Base-by-base conservation (phyloP, 495 filamentous ascomycete species). In the Penicillium paxilli region DNA sequence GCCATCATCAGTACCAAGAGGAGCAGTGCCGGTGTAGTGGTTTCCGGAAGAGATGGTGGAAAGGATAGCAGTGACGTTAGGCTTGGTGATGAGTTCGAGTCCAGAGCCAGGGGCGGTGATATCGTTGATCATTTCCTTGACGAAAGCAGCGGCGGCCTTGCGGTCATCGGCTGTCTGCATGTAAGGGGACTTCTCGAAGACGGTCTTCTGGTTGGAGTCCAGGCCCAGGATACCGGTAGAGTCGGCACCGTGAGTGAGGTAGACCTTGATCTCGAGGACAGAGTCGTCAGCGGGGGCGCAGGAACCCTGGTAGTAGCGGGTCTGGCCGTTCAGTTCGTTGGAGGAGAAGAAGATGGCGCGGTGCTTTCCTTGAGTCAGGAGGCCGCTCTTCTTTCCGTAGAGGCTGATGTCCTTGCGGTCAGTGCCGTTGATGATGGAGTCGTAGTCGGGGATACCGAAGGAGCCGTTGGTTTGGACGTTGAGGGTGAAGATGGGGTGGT, bases 401-500 rank as follows among this genome's bases (percentile, higher is more conserved):
- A 65, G 54, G 23, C 63, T 55, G 51, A 68, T 75, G 53, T 85
- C 82, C 1, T 63, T 56, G 12, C 59, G 38, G 46, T 76, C 77
- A 5, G 80, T 75, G 32, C 69, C 73, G 55, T 72, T 69, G 63
- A 81, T 82, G 12, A 87, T 84, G 49, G 65, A 70, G 54, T 86
- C 87, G 55, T 84, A 88, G 74, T 89, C 83, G 55, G 87, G 87
- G 56, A 83, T 75, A 8, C 72, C 73, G 24, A 87, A 79, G 47
- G 78, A 71, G 38, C 80, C 79, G 56, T 88, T 83, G 33, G 75
- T 78, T 53, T 90, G 77, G n/a, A 64, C 57, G 47, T 85, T 78
- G 16, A 83, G 75, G 61, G 88, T 81, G 55, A 89, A 90, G 67
- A 89, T 88, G 52, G 83, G 76, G 67, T 92, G 87, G 64, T 91